These are phyloP conservation scores for Eucalyptus urophylla DNA, from an alignment of 345 rosid genomes.

Conservation along the genomic window DNA sequence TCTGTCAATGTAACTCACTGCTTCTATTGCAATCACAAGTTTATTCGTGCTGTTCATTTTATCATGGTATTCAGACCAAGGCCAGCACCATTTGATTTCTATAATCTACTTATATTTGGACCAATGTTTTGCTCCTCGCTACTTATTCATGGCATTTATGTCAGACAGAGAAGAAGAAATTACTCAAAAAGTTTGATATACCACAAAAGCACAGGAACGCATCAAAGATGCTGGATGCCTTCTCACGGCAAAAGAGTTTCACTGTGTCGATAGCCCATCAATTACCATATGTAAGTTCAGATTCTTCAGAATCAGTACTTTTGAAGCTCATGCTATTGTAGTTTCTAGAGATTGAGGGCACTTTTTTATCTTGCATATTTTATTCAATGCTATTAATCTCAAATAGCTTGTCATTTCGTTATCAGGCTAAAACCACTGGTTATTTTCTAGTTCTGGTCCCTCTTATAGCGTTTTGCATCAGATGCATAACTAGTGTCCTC, in stretches of 20 bases:
- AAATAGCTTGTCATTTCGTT: not conserved
- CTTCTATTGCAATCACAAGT: not conserved
- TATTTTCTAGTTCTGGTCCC: slow-evolving; percentile 27
- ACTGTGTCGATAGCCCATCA: not conserved
- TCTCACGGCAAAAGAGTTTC: not conserved
- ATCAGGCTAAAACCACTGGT: slow-evolving; percentile 21
- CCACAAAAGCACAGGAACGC: not conserved
- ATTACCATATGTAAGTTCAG: slow-evolving; percentile 14
- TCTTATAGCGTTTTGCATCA: slow-evolving; percentile 22
- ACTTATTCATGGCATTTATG: not conserved
- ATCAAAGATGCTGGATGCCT: not conserved
- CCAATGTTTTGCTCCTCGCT: not conserved
- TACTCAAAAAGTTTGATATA: not conserved
- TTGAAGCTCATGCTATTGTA: not conserved
- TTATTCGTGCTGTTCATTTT: not conserved
- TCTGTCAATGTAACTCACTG: not conserved
- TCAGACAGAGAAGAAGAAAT: slow-evolving; percentile 2
- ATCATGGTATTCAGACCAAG: not conserved
- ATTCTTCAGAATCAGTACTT: not conserved
- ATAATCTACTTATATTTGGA: not conserved
- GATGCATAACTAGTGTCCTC: slow-evolving; percentile 13
- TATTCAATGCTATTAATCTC: not conserved
- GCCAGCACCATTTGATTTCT: not conserved
- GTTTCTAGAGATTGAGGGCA: not conserved
- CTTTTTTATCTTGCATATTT: not conserved